Conservation (phyloP, 768 basidiomycete genomes). For the Mycena vitilis region DNA sequence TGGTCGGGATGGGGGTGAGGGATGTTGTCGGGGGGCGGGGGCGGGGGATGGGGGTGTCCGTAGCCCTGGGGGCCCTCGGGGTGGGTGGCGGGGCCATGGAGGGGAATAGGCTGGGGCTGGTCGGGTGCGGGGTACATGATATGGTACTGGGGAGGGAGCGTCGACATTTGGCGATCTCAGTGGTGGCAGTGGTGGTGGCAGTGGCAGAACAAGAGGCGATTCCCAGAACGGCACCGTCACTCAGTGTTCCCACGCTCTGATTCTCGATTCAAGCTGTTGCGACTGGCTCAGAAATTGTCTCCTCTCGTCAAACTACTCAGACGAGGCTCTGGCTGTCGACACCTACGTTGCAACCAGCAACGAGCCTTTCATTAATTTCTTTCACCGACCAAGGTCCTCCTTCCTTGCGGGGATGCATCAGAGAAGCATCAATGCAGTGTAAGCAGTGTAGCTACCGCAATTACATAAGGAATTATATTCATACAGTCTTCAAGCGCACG, state of each 20-base stretch:
- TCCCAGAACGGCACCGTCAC: too few species aligned
- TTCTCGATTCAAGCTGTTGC: too few species aligned
- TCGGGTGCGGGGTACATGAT: constrained; percentile 33
- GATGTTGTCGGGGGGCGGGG: constrained; percentile 45
- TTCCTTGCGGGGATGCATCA: too few species aligned
- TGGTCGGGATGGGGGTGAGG: constrained; percentile 35
- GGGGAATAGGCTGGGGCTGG: constrained; percentile 53
- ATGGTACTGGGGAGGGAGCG: constrained; percentile 41
- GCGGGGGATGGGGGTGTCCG: constrained; percentile 51
- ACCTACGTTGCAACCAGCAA: too few species aligned
- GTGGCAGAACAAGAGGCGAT: background rate
- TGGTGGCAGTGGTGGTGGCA: constrained; percentile 16
- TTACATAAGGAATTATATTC: constrained; percentile 45
- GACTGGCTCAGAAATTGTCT: too few species aligned
- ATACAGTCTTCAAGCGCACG: constrained; percentile 19
- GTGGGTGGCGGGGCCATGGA: constrained; percentile 55
- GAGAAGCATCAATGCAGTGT: constrained; percentile 20
- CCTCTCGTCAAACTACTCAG: too few species aligned
- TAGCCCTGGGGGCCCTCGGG: constrained; percentile 56
- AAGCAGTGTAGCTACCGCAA: constrained; percentile 18
- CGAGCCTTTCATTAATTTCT: too few species aligned
- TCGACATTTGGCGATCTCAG: constrained; percentile 42
- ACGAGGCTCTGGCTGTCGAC: too few species aligned
- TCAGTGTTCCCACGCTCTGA: too few species aligned
- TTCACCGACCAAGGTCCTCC: too few species aligned